Base-by-base conservation (phyloP, 1,139 yeast genomes). In the Candida pseudoviswanathii region DNA sequence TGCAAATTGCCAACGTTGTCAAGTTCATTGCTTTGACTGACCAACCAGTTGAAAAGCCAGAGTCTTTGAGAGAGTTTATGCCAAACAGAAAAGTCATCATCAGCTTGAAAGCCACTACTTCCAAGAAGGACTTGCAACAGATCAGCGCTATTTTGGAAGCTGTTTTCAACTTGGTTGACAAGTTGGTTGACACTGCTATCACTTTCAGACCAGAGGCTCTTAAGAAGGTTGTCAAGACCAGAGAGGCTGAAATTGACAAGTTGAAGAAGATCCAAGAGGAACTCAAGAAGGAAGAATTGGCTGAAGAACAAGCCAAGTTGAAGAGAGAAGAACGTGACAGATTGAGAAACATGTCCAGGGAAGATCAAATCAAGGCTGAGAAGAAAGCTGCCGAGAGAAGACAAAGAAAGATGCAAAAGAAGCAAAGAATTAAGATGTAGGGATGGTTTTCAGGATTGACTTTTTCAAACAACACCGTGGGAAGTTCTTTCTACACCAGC, bases 1-100 rank as follows among this genome's bases (percentile, higher is more conserved):
- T 88, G 54, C 75, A 76, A 50, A 71, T 86, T 50, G 81, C 82
- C 41, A 66, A 76, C 7, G 70, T 81, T 48, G 70, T 92, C 60
- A 82, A 84, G 61, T 86, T 67, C 62, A 66, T 94, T 57, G 86
- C 96, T 33, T 78, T 91, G 63, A 89, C 97, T 47, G 99, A 94
- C 66, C 87, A 89, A 69, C 84, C 91, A 30, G 61, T 71, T 39
- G 85, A 78, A 51, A 86, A 81, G 59, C 97, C 99, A 45, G 73
- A 66, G 39, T 58, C 74, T 36, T 60, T 82, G 45, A 70, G 71
- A 36, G 86, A 83, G 41, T 70, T 81, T 54, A 70, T 67, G 41
- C 84, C 90, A 48, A 66, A 65, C 51, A 81, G 91, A 58, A 81
- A 78, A 59, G 65, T 86, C 43, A 64, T 82, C 32, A 59, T 89